Evolutionary conservation across 345 rosid genomes (phyloP), one percentile per base, ranked within the genome.

Genomic region (Eucalyptus virginea): DNA sequence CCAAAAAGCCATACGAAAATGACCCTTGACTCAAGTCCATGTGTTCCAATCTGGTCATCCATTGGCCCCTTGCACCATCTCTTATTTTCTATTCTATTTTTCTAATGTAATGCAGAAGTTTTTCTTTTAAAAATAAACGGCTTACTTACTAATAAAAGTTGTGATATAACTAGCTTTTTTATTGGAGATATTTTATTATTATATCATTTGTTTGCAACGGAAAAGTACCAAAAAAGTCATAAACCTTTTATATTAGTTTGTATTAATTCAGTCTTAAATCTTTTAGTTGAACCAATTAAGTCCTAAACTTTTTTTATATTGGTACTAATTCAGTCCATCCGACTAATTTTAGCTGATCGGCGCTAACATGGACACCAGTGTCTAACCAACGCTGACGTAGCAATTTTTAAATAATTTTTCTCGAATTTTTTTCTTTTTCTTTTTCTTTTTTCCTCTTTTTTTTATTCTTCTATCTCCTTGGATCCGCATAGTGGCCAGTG

Each of bases 291-390:
- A 52, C 2, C 56, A 52, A 52, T 52, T 19, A 0, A 19, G 0
- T 0, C 2, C 2, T 19, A 52, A 52, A 52, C 0, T 0, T 19
- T 18, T 52, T 52, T 52, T 2, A 19, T 1, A 19, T 52, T 19
- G 0, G 0, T 52, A 52, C 11, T 2, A 52, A 21, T 52, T 52
- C 5, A 52, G 0, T 52, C 1, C 0, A 52, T 52, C 26, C 5
- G 0, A 52, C 58, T 19, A 52, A 9, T 19, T 52, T 52, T 48
- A 52, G 11, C 1, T 2, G 1, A 5, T 0, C 1, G 4, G 1
- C 10, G 5, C 11, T 52, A 52, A 52, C 58, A 52, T 52, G 58
- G 58, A 52, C 5, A 21, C 21, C 8, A 52, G 2, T 52, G 5
- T 8, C 24, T 52, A 1, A 24, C 58, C 24, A 52, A 52, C 0